Evolutionary conservation across 495 filamentous ascomycete species (phyloP), one percentile per base, ranked within the genome.

Genomic region (Xylaria acuta): DNA sequence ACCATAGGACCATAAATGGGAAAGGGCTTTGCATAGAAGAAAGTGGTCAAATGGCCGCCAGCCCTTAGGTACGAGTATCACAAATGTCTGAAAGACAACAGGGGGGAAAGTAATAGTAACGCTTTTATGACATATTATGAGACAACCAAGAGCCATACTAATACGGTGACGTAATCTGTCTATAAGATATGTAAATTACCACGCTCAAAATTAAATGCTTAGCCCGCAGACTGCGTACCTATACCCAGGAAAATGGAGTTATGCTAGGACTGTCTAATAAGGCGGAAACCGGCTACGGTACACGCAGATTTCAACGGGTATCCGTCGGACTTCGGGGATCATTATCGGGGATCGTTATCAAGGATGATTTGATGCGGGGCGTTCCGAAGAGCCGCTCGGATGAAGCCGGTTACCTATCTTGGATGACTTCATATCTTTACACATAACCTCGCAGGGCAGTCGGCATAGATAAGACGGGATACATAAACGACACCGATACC

Each of bases 301-400:
- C 6, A 38, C 18, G 9, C 18, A 34, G 18, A 36, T 36, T 58
- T 32, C 14, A 14, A 6, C 27, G 18, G 38, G 22, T 64, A 14
- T 41, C 32, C 66, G 38, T 58, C 66, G 41, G 66, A 34, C 51
- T 69, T 51, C 66, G 66, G 30, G 30, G 25, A 20, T 30, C 2
- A 27, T 66, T 36, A 53, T 36, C 38, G 18, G 38, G 27, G 32
- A 27, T 49, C 9, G 49, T 45, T 59, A 69, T 59, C 49, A 45
- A 32, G 12, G 32, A 69, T 32, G 36, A 34, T n/a, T 58, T 59
- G 22, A 58, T 32, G 45, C 66, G 66, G 66, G 66, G 66, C 40
- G 25, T 69, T 40, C 66, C 66, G 66, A 69, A 20, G 51, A 51
- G 51, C 66, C 27, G 16, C n/a, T 36, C 66, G 66, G 66, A 36